Evolutionary conservation across 73 alveolate genomes (phyloP).

Genomic region (Paramecium bursaria): DNA sequence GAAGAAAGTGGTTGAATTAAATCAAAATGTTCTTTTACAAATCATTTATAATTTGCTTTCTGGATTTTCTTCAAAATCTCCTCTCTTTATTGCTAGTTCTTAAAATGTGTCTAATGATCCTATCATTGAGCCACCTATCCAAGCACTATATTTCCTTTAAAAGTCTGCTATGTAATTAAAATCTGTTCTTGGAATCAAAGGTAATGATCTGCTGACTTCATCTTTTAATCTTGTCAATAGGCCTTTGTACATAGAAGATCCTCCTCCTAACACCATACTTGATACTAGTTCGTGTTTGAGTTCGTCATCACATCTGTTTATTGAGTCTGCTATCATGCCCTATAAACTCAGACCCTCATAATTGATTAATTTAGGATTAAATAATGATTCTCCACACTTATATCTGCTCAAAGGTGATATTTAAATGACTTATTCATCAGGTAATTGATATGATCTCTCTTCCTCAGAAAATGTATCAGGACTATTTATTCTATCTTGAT

Average conservation of each 20-base stretch:
- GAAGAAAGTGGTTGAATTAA: no score
- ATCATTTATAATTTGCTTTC: constrained; percentile 62
- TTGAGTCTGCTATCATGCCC: constrained; percentile 57
- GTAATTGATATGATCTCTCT: constrained; percentile 64
- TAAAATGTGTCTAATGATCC: constrained; percentile 64
- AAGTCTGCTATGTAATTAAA: constrained; percentile 60
- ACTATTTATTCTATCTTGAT: constrained; percentile 26
- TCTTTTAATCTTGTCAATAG: constrained; percentile 40
- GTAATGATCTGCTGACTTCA: constrained; percentile 13
- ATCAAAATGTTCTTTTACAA: constrained; percentile 66
- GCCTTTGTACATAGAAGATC: constrained; percentile 58
- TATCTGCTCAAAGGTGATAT: constrained; percentile 52
- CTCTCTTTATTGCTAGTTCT: constrained; percentile 45
- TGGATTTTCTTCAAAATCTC: constrained; percentile 71
- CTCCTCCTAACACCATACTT: constrained; percentile 68
- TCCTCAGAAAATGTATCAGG: constrained; percentile 19
- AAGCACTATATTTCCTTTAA: constrained; percentile 59
- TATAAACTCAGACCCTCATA: constrained; percentile 16
- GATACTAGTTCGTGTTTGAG: constrained; percentile 34
- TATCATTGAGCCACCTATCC: constrained; percentile 73
- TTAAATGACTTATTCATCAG: constrained; percentile 64
- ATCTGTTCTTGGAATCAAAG: constrained; percentile 58
- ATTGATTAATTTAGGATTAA: constrained; percentile 2
- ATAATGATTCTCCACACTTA: constrained; percentile 38
- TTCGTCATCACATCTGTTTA: constrained; percentile 65